phyloP scores from a whole-genome alignment of 2,329 filamentous ascomycete genomes.

The Teratosphaeria epicoccoides region DNA sequence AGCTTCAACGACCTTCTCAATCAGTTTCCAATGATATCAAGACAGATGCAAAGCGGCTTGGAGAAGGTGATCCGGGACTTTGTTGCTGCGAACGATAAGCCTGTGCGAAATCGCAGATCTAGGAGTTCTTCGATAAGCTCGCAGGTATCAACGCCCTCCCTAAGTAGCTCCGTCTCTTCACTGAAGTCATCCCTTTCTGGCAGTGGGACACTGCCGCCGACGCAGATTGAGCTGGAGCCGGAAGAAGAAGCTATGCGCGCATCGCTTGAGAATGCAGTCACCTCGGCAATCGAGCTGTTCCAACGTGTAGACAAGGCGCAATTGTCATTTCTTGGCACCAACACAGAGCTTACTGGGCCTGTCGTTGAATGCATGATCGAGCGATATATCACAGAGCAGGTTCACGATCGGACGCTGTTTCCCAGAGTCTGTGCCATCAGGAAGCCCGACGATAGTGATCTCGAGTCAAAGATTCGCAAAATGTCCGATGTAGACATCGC shows the following conservation, averaged over 20 bases:
- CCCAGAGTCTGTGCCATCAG: constrained; percentile 69
- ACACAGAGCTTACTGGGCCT: constrained; percentile 85
- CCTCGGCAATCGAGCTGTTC: constrained; percentile 87
- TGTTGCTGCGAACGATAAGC: constrained; percentile 71
- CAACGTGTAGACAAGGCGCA: constrained; percentile 94
- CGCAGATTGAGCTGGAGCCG: constrained; percentile 65
- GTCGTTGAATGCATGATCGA: constrained; percentile 91
- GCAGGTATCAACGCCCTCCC: constrained; percentile 23
- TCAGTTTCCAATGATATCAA: constrained; percentile 87
- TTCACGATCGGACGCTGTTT: constrained; percentile 76
- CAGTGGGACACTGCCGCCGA: constrained; percentile 30
- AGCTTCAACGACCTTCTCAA: constrained; percentile 82
- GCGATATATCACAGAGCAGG: constrained; percentile 83
- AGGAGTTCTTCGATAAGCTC: constrained; percentile 27
- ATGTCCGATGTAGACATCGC: constrained; percentile 93
- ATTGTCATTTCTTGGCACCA: constrained; percentile 78
- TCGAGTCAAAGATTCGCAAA: constrained; percentile 81
- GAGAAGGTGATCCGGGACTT: constrained; percentile 89
- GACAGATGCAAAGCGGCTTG: constrained; percentile 87
- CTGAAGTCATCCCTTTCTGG: constrained; percentile 26
- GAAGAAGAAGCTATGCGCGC: constrained; percentile 85
- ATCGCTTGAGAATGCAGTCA: constrained; percentile 84
- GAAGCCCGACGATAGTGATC: constrained; percentile 69
- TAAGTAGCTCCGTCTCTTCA: constrained; percentile 25
- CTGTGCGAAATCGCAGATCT: constrained; percentile 46